Percentiles rank a stretch among this genome's conserved stretches.
These are phyloP conservation scores for Pleurotus eryngii DNA, from an alignment of 768 basidiomycete species.

Conservation along the genomic window DNA sequence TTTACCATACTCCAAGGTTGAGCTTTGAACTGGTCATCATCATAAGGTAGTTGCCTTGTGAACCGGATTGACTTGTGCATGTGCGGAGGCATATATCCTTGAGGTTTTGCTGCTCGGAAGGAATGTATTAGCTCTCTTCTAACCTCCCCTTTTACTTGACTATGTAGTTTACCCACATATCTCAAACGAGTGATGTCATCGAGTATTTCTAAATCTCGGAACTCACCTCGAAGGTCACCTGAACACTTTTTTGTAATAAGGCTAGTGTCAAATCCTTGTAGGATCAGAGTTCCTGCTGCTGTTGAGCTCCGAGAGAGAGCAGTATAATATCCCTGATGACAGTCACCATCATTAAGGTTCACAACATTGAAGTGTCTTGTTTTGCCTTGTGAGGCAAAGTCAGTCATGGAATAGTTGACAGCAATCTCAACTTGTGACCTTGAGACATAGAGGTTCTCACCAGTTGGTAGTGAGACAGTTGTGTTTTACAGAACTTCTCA, in stretches of 20 bases:
- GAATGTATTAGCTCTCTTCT: conserved; percentile 1
- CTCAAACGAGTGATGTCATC: conserved; percentile 18
- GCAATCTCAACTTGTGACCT: conserved; percentile 20
- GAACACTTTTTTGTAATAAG: conserved; percentile 21
- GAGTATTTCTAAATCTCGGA: conserved; percentile 16
- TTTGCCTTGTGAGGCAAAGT: conserved; percentile 18
- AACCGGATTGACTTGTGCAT: not conserved
- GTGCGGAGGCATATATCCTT: conserved; percentile 4
- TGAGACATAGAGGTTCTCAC: conserved; percentile 7
- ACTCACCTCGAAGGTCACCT: conserved; percentile 18
- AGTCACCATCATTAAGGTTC: conserved; percentile 17
- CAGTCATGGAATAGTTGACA: conserved; percentile 16
- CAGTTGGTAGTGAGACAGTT: conserved; percentile 13
- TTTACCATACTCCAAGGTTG: not conserved
- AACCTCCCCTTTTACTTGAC: not conserved
- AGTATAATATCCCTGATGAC: conserved; percentile 17
- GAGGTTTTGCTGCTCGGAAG: conserved; percentile 1
- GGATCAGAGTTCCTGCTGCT: conserved; percentile 25
- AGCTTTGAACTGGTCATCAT: not conserved
- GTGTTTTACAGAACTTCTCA: conserved; percentile 1
- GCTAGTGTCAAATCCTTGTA: conserved; percentile 19
- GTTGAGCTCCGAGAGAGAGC: conserved; percentile 14
- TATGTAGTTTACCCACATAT: conserved; percentile 6
- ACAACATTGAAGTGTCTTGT: conserved; percentile 25
- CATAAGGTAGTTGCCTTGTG: conserved; percentile 9